A percentile compares a stretch with the other conserved stretches of the same genome.
phyloP scores from a whole-genome alignment of 2,329 filamentous ascomycete genomes.

The Claviceps citrina region DNA sequence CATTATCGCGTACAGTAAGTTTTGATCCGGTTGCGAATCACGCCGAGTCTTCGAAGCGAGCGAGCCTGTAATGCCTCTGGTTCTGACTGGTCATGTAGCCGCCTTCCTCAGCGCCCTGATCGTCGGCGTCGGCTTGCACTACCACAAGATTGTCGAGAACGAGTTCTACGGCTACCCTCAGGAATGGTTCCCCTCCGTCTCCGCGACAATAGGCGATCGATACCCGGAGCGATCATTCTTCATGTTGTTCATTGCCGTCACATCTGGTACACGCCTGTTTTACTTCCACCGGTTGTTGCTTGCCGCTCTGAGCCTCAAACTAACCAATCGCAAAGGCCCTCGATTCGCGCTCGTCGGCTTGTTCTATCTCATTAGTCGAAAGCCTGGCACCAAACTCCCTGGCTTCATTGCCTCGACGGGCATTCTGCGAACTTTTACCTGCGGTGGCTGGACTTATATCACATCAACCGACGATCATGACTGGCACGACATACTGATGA shows the following conservation, averaged over 20 bases:
- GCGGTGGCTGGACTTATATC: constrained; percentile 95
- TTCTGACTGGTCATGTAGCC: constrained; percentile 28
- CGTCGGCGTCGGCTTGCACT: constrained; percentile 71
- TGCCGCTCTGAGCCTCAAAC: not conserved
- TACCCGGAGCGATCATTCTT: constrained; percentile 96
- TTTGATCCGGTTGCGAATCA: not conserved
- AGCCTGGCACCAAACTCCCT: constrained; percentile 58
- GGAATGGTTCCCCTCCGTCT: constrained; percentile 95
- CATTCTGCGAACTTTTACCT: constrained; percentile 77
- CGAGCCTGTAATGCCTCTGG: not conserved
- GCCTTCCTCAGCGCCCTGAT: constrained; percentile 79
- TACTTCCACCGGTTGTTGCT: no score
- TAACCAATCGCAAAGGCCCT: constrained; percentile 43
- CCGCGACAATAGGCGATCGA: constrained; percentile 89
- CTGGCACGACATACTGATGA: constrained; percentile 99
- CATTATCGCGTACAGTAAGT: constrained; percentile 59
- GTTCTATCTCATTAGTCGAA: constrained; percentile 79
- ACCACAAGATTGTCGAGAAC: constrained; percentile 94
- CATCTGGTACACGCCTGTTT: constrained; percentile 50
- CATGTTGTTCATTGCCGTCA: constrained; percentile 92
- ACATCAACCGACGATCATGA: constrained; percentile 96
- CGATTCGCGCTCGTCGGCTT: constrained; percentile 80
- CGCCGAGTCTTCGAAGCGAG: not conserved
- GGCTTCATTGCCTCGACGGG: constrained; percentile 70
- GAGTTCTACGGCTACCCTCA: constrained; percentile 88